A percentile compares a stretch with the other conserved stretches of the same genome.
These are phyloP conservation scores for Paxillus ammoniavirescens DNA, from an alignment of 768 basidiomycete genomes.

Conservation along the genomic window DNA sequence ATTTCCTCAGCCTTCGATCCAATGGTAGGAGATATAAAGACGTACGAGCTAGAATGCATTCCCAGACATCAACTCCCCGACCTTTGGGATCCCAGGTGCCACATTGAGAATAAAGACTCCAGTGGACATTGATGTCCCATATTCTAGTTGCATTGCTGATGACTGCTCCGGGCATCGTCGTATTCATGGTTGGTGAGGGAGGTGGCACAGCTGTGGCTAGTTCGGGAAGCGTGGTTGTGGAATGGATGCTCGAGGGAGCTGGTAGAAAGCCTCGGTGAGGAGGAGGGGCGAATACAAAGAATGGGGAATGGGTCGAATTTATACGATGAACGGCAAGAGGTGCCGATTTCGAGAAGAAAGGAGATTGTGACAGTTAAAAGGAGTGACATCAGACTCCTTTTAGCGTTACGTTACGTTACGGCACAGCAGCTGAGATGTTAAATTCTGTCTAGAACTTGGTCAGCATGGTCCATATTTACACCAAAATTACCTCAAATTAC, in stretches of 20 bases:
- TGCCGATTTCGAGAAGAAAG: slow-evolving; percentile 30
- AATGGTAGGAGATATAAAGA: slow-evolving; percentile 14
- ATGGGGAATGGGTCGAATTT: slow-evolving; percentile 21
- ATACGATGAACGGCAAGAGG: slow-evolving; percentile 24
- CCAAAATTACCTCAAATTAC: slow-evolving; percentile 4
- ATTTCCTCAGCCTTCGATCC: slow-evolving; percentile 2
- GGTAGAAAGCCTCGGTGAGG: neutral
- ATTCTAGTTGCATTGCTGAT: slow-evolving; percentile 67
- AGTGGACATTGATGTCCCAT: slow-evolving; percentile 68
- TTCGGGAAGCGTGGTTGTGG: neutral
- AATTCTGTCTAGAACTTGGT: slow-evolving; percentile 4
- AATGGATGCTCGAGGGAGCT: neutral
- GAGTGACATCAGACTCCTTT: slow-evolving; percentile 32
- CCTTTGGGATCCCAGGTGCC: slow-evolving; percentile 67
- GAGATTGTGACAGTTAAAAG: slow-evolving; percentile 17
- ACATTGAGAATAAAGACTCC: slow-evolving; percentile 65
- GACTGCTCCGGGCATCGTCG: slow-evolving; percentile 29
- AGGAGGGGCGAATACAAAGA: slow-evolving; percentile 8
- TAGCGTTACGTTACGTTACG: slow-evolving; percentile 20
- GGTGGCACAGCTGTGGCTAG: neutral
- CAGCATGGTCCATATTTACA: slow-evolving; percentile 11
- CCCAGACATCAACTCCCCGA: slow-evolving; percentile 73
- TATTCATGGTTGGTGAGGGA: slow-evolving; percentile 13
- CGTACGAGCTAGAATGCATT: slow-evolving; percentile 69
- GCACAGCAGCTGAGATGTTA: slow-evolving; percentile 26